A percentile compares a stretch with the other conserved stretches of the same genome.
These are phyloP conservation scores for Coemansia sp. DNA, from an alignment of 192 early-diverging fungal genomes.

Conservation along the genomic window DNA sequence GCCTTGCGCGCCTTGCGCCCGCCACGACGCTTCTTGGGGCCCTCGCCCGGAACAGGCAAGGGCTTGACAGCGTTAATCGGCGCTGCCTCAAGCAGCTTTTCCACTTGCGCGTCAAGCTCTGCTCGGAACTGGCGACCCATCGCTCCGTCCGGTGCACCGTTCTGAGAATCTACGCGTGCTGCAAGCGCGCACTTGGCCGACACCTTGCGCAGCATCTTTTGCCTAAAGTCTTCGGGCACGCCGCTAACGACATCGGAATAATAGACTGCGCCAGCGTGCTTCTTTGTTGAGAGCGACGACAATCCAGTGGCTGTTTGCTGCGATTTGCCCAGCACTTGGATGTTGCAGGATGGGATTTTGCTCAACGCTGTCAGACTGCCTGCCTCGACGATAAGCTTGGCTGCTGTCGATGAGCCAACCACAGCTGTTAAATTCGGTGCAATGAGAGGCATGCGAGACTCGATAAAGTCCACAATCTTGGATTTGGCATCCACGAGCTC, in stretches of 20 bases:
- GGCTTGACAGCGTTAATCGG: constrained; percentile 86
- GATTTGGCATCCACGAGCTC: constrained; percentile 66
- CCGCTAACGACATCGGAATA: constrained; percentile 71
- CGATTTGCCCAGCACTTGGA: constrained; percentile 67
- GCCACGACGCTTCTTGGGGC: constrained; percentile 85
- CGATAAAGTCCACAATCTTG: constrained; percentile 87
- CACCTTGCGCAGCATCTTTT: constrained; percentile 79
- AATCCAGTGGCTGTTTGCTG: constrained; percentile 27
- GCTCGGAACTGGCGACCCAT: constrained; percentile 71
- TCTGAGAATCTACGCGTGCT: constrained; percentile 82
- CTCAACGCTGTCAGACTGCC: constrained; percentile 86
- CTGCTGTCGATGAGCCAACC: constrained; percentile 84
- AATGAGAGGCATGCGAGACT: constrained; percentile 88
- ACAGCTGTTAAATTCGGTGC: constrained; percentile 93
- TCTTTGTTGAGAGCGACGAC: constrained; percentile 59
- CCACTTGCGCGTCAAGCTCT: constrained; percentile 87
- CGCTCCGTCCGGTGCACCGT: constrained; percentile 71
- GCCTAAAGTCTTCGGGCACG: constrained; percentile 73
- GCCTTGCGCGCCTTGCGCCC: constrained; percentile 85
- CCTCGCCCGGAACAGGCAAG: constrained; percentile 90
- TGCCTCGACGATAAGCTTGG: constrained; percentile 87
- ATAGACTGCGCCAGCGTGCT: constrained; percentile 83
- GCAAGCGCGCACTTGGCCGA: constrained; percentile 86
- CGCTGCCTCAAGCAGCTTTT: constrained; percentile 83
- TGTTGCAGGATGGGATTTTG: constrained; percentile 91